Base-by-base conservation (phyloP, 2,329 filamentous ascomycete species). In the Parasarocladium wereldwijsianum region DNA sequence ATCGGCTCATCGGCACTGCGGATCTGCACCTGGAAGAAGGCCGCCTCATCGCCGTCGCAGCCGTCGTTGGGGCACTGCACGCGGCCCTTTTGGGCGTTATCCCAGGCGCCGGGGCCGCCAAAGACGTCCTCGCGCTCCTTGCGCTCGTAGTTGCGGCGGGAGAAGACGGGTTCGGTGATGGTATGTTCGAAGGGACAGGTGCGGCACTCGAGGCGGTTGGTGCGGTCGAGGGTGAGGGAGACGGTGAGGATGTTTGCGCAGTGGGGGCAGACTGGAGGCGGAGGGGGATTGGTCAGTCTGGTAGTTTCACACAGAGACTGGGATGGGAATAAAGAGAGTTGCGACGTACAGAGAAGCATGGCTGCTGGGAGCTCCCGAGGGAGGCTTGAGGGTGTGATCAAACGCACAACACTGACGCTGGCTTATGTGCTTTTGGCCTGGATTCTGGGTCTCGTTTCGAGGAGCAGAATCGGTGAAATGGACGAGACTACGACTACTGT, bases 1-100 rank as follows among this genome's bases (percentile, higher is more conserved):
- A 93, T 94, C 36, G 90, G 90, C 65, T 98, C 90, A 58, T 98
- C 90, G 31, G 90, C 90, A 63, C 84, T 93, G 43, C 90, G 76
- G 57, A 96, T 96, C 66, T 98, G 90, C 43, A 96, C 75, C 64
- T 93, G 84, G 62, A 86, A 93, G 62, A 87, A 96, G 39, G 86
- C 92, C 4, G 90, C 90, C 59, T 84, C 74, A 36, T 73, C 67
- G 38, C 84, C 84, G 46, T 81, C 67, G 62, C 90, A 98, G 33
- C 66, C 66, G 23, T 85, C 75, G 38, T 75, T 75, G 16, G 81
- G 74, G 54, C 90, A 98, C 66, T 90, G 82, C 28, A 79, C 79
- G 33, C 69, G 63, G 17, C 75, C 74, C 65, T 85, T 87, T 49
- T 93, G 79, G 35, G 86, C 85, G 50, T 93, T 93, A 43, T 85